Evolutionary conservation across 352 stramenopile species (phyloP).

Genomic region (Phytophthora fragariaefolia): DNA sequence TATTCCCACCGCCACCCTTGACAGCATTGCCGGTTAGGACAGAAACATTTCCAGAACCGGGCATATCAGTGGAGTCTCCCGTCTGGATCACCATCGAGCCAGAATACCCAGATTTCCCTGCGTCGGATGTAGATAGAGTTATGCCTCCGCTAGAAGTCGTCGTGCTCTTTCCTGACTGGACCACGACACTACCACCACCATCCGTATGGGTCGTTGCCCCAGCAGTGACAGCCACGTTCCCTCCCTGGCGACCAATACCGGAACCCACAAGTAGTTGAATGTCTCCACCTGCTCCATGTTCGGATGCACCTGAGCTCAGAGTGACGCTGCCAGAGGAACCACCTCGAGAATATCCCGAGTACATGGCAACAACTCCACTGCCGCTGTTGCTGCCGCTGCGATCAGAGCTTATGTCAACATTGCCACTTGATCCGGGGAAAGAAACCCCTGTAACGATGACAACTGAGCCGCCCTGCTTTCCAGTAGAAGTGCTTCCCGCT

Average conservation of each 20-base stretch:
- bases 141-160: constrained; percentile 58
- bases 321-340: constrained; percentile 71
- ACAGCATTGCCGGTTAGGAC: constrained; percentile 63
- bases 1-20: constrained; percentile 62
- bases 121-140: constrained; percentile 52
- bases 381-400: constrained; percentile 53
- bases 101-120: constrained; percentile 67
- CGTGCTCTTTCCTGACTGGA: constrained; percentile 62
- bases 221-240: constrained; percentile 49
- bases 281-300: constrained; percentile 58
- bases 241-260: constrained; percentile 51
- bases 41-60: constrained; percentile 70
- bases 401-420: constrained; percentile 67
- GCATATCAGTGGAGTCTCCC: constrained; percentile 50
- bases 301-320: constrained; percentile 70
- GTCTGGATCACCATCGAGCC: constrained; percentile 81
- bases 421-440: constrained; percentile 52
- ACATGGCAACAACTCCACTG: constrained; percentile 62
- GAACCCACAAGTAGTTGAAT: constrained; percentile 60
- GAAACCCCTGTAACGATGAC: constrained; percentile 57
- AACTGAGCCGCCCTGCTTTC: constrained; percentile 62
- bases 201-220: constrained; percentile 50
- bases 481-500: constrained; percentile 50
- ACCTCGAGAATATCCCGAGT: constrained; percentile 47
- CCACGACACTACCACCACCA: constrained; percentile 58